Evolutionary conservation across 2,329 filamentous ascomycete species (phyloP), one percentile per base, ranked within the genome.

Genomic region (Talaromyces sp.): DNA sequence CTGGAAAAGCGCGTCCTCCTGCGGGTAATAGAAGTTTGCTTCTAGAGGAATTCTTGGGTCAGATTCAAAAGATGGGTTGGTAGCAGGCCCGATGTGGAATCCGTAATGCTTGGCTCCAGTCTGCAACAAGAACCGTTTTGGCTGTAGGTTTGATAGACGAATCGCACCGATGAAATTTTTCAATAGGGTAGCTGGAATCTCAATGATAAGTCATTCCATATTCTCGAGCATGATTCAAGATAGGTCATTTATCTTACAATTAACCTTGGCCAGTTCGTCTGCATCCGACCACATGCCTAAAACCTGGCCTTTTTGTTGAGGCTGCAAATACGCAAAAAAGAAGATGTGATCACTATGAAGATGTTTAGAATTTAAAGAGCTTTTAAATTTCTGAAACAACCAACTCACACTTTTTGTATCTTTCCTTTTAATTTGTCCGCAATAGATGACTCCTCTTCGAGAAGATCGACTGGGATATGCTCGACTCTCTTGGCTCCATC

Each of bases 251-350:
- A 18, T 14, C 56, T 33, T 52, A 59, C 56, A 50, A n/a, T 59
- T 59, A 28, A 59, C 27, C 30, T 51, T 52, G 3, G 42, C 47
- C 8, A 59, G 18, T 28, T 59, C 56, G 6, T 59, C 50, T 4
- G 57, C 57, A 59, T 59, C 44, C 5, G 47, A 52, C 57, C 57
- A 59, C 57, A 53, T 59, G 30, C 50, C 50, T 31, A 53, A 36
- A 36, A 59, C 44, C 8, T 59, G 10, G 50, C 57, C 57, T 28
- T 59, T 36, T 23, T 52, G 57, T 34, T 59, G 28, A 53, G 57
- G 57, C 57, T 59, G 57, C 57, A 59, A 52, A 27, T 59, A 59
- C 3, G 57, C 44, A 47, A 59, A 59, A 44, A 59, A 53, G 56
- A 59, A 59, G n/a, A 59, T 47, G 40, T 59, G 31, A 23, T 59